phyloP scores from a whole-genome alignment of 495 filamentous ascomycete species.

The Glarea lozoyensis region DNA sequence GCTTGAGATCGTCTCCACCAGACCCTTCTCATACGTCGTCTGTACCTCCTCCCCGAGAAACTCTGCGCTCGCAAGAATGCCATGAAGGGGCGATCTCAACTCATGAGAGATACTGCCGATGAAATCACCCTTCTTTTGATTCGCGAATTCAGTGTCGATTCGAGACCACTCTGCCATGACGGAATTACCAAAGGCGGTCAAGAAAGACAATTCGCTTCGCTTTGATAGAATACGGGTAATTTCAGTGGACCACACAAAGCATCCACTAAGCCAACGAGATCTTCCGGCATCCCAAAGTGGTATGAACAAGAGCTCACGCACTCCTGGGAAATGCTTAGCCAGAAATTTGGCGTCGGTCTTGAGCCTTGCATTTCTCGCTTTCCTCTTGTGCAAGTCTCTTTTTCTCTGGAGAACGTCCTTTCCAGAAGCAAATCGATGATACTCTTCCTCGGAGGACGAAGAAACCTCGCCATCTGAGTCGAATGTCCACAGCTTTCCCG shows the following conservation, averaged over 20 bases:
- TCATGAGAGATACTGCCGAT: slow-evolving; percentile 32
- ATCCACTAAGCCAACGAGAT: slow-evolving; percentile 60
- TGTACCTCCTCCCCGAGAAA: slow-evolving; percentile 22
- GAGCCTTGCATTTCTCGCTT: slow-evolving; percentile 4
- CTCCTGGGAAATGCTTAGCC: slow-evolving; percentile 32
- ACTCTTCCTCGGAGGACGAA: slow-evolving; percentile 20
- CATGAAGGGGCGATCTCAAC: slow-evolving; percentile 30
- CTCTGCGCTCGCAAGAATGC: slow-evolving; percentile 29
- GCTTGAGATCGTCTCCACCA: slow-evolving; percentile 55
- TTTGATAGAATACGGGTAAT: slow-evolving; percentile 34
- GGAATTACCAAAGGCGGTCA: slow-evolving; percentile 48
- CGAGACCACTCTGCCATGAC: slow-evolving; percentile 52
- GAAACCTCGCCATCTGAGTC: slow-evolving; percentile 33
- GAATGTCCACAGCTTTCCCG: slow-evolving; percentile 49
- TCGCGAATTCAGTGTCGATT: slow-evolving; percentile 34
- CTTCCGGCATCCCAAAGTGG: slow-evolving; percentile 62
- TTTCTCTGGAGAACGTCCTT: background rate
- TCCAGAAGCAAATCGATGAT: background rate
- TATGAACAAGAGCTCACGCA: slow-evolving; percentile 45
- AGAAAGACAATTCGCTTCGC: slow-evolving; percentile 33
- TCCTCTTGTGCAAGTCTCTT: slow-evolving; percentile 6
- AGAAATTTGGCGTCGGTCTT: slow-evolving; percentile 17
- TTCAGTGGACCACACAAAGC: slow-evolving; percentile 52
- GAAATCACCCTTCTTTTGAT: slow-evolving; percentile 34
- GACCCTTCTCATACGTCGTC: slow-evolving; percentile 6